Base-by-base conservation (phyloP, 2,329 filamentous ascomycete genomes). In the Microcyclosporella mali region DNA sequence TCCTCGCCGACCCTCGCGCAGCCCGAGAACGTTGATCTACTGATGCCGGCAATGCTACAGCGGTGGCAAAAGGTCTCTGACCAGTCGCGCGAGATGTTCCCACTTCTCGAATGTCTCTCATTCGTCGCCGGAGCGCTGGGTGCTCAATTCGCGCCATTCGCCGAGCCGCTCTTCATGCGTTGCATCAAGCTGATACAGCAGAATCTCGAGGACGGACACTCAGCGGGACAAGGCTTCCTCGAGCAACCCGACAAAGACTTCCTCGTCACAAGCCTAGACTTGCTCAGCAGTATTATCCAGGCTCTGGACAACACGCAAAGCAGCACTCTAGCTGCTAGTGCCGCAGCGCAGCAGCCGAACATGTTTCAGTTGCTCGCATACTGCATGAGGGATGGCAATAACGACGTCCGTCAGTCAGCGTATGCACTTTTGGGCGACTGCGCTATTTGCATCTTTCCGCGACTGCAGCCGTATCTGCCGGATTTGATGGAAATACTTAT, bases 201-300 rank as follows among this genome's bases (percentile, higher is more conserved):
- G 57, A 97, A 95, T 57, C 74, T 98, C 21, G 84, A 95, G 66
- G 85, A 90, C 53, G 82, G 82, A 38, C 67, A 89, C 43, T 77
- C 79, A 6, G 82, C 85, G 4, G 79, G 77, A 54, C 85, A 90
- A 60, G 70, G 78, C 3, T 70, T 72, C 7, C 67, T 85, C 30
- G 89, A 95, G 45, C 73, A 78, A 38, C 90, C 92, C 1, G 89
- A 97, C 66, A 95, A 95, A 71, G 92, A 98, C 67, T 98, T 97
- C 69, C 72, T 97, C 48, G 84, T 98, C 36, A 97, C 92, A 21
- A 95, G 88, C 58, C 74, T 98, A 46, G 92, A 98, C 63, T 79
- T 98, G 11, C 70, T 98, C 42, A 95, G 89, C 61, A 85, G 89
- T 18, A 87, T 97, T 54, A 85, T 98, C 43, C 92, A 98, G 64